These are phyloP conservation scores for Plectranthus barbatus DNA, from an alignment of 257 asterid species.

Conservation along the genomic window DNA sequence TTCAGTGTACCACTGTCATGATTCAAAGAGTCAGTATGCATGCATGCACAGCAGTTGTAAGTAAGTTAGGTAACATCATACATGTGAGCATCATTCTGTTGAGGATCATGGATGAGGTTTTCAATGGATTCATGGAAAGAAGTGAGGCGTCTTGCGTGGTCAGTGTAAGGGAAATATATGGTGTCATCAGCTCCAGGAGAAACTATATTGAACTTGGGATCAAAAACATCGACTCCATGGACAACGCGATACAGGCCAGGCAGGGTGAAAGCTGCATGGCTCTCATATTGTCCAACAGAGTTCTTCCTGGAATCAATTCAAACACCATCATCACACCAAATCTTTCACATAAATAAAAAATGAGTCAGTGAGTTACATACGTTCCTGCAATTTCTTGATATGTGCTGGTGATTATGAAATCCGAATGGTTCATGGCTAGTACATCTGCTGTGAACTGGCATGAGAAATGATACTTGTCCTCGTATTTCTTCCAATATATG, in stretches of 20 bases:
- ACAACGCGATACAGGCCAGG: slow-evolving; percentile 93
- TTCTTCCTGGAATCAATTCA: slow-evolving; percentile 61
- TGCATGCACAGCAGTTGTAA: no score
- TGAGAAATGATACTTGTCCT: slow-evolving; percentile 95
- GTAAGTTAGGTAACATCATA: no score
- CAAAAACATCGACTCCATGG: slow-evolving; percentile 93
- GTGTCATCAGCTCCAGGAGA: slow-evolving; percentile 91
- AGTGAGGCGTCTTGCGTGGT: slow-evolving; percentile 63
- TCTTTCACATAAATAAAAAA: neutral
- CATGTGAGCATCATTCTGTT: slow-evolving; percentile 80
- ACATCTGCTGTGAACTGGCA: slow-evolving; percentile 96
- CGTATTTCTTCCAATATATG: slow-evolving; percentile 77
- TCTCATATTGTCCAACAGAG: slow-evolving; percentile 93
- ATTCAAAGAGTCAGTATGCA: no score
- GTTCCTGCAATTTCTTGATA: slow-evolving; percentile 99
- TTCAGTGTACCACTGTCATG: slow-evolving; percentile 52
- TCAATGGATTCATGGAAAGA: slow-evolving; percentile 67
- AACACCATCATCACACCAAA: no score
- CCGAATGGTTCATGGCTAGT: slow-evolving; percentile 90
- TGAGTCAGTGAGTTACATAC: slow-evolving; percentile 53
- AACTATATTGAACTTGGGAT: slow-evolving; percentile 96
- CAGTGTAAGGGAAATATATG: slow-evolving; percentile 75
- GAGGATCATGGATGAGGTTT: slow-evolving; percentile 61
- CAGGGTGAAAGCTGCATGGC: slow-evolving; percentile 76
- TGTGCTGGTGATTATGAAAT: slow-evolving; percentile 92